Evolutionary conservation across 441 rosid genomes (phyloP).

Genomic region (Francoa sonchifolia): DNA sequence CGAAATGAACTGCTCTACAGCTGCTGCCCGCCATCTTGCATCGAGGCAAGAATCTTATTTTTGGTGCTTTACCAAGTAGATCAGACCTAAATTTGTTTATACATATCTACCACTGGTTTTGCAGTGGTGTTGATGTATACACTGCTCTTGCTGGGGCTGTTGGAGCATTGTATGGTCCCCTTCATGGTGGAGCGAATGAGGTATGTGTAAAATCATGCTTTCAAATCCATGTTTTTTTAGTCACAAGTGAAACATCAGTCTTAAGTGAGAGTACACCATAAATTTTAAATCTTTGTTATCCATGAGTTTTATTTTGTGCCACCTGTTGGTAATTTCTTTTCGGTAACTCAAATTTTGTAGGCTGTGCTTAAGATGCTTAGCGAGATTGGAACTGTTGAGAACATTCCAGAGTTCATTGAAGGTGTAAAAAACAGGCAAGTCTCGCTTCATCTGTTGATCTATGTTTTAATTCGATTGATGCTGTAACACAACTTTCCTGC

Average conservation of each 20-base stretch:
- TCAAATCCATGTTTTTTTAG: neutral
- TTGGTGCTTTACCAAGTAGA: conserved; percentile 4
- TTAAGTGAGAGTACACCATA: no score
- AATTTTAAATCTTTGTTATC: no score
- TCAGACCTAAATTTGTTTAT: neutral
- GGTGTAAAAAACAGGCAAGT: conserved; percentile 14
- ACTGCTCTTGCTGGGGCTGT: conserved; percentile 79
- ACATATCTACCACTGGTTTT: conserved; percentile 8
- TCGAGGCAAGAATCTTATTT: conserved; percentile 45
- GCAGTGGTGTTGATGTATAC: conserved; percentile 89
- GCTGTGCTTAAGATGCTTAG: conserved; percentile 15
- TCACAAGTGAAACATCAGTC: neutral
- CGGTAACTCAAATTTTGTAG: no score
- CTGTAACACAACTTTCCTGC: conserved; percentile 3
- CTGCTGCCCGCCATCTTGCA: conserved; percentile 98
- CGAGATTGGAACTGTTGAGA: conserved; percentile 15
- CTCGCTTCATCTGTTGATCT: no score
- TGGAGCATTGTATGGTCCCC: conserved; percentile 90
- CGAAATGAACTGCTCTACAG: conserved; percentile 95
- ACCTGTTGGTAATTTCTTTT: no score
- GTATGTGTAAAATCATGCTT: conserved; percentile 16
- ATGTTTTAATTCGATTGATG: neutral
- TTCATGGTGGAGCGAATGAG: conserved; percentile 91
- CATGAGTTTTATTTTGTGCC: no score
- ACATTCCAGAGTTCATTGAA: conserved; percentile 13